A percentile compares a stretch with the other conserved stretches of the same genome.
Conservation (phyloP, 2,329 filamentous ascomycete genomes). For the Teratosphaeria gauchensis region DNA sequence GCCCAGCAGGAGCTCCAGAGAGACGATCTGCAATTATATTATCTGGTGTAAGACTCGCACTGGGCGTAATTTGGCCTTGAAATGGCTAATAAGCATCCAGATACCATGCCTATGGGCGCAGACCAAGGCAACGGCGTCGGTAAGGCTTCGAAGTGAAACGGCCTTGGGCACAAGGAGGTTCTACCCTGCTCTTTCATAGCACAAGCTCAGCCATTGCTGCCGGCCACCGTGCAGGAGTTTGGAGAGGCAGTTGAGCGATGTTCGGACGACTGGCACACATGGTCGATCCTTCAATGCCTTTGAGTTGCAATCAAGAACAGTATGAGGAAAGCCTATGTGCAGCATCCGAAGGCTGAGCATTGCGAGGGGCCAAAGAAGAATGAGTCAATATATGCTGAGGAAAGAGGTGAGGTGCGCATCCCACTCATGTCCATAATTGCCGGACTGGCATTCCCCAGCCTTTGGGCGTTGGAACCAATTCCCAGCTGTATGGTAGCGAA, state of each 20-base stretch:
- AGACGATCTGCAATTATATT: conserved; percentile 6
- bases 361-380: background rate
- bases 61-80: background rate
- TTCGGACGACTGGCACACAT: too few species aligned
- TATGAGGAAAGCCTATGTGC: too few species aligned
- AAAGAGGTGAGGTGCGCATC: background rate
- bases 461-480: background rate
- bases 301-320: too few species aligned
- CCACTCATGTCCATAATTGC: background rate
- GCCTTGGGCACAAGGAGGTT: too few species aligned
- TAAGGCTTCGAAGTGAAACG: background rate
- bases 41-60: background rate
- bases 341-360: too few species aligned
- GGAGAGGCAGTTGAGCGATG: too few species aligned
- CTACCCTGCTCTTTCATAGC: too few species aligned
- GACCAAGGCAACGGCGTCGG: background rate
- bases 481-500: background rate
- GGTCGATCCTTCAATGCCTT: too few species aligned
- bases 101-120: conserved; percentile 1
- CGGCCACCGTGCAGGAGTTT: too few species aligned
- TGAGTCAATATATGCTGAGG: background rate
- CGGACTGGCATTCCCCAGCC: background rate
- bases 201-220: too few species aligned
- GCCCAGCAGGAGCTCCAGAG: conserved; percentile 5
- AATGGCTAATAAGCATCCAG: background rate